These are phyloP conservation scores for Penicillium janthinellum DNA, from an alignment of 2,329 filamentous ascomycete species.

Conservation along the genomic window DNA sequence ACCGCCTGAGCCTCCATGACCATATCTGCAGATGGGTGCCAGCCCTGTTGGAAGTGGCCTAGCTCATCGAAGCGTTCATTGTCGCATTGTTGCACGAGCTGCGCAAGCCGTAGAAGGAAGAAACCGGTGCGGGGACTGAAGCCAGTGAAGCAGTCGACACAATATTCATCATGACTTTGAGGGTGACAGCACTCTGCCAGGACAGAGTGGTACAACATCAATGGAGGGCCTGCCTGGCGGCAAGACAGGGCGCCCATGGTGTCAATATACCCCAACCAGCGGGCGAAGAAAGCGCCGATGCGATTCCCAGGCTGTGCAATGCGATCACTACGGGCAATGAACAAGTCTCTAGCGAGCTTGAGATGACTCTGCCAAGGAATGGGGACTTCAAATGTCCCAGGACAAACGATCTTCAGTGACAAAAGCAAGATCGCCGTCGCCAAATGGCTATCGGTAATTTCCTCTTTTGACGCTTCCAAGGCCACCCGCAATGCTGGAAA, in stretches of 20 bases:
- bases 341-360: conserved; percentile 73
- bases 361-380: conserved; percentile 82
- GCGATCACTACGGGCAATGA: conserved; percentile 65
- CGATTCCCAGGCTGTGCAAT: conserved; percentile 56
- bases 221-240: conserved; percentile 55
- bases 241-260: conserved; percentile 73
- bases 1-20: conserved; percentile 61
- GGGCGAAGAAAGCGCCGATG: conserved; percentile 72
- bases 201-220: conserved; percentile 53
- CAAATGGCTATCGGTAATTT: conserved; percentile 71
- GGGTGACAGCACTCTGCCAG: conserved; percentile 51
- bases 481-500: conserved; percentile 68
- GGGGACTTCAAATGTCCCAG: conserved; percentile 75
- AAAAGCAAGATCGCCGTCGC: conserved; percentile 84
- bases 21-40: conserved; percentile 61
- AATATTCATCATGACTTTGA: conserved; percentile 62
- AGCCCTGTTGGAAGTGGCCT: conserved; percentile 54
- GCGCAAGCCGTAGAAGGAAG: conserved; percentile 70
- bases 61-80: conserved; percentile 61
- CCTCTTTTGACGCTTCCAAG: conserved; percentile 61
- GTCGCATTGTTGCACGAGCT: conserved; percentile 70
- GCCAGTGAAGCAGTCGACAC: conserved; percentile 79
- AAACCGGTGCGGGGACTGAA: conserved; percentile 73
- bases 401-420: conserved; percentile 80
- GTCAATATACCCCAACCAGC: conserved; percentile 84